Base-by-base conservation (phyloP, 2,329 filamentous ascomycete genomes). In the Juglanconis oblonga region DNA sequence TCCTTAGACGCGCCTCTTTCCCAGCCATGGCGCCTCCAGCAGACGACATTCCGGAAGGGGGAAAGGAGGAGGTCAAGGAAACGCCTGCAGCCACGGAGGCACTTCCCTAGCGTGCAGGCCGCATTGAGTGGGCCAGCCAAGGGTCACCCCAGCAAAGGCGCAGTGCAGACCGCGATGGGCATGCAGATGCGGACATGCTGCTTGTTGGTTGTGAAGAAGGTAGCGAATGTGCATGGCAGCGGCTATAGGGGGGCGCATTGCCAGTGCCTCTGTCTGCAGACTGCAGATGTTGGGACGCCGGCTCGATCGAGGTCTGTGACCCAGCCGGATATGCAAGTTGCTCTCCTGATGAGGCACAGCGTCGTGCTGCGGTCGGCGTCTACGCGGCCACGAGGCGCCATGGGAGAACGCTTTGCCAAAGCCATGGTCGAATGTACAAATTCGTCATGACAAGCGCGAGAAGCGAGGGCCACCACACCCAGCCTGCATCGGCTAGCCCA, bases 71-170 rank as follows among this genome's bases (percentile, higher is more conserved):
- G 53, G 35, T 53, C 50, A 44, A 57, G 52, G 53, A 57, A 52
- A 63, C 54, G 51, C 61, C 61, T 63, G 61, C 58, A 58, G 54
- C 54, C 61, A 62, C 55, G 32, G 44, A 42, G 54, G 54, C 55
- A 55, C 61, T 63, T 55, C 45, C 38, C 54, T 58, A 54, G 58
- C 61, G 58, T 63, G 58, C 59, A 59, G 58, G 58, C 51, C 59
- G 61, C 61, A 59, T 55, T 52, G 56, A 50, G 51, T 47, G 58
- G 61, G 51, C 61, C 54, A 32, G 58, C 42, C 51, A 55, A 47
- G 55, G 55, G 45, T 40, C 38, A 48, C 61, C 58, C 48, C n/a
- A 40, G 53, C 55, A 51, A 24, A 42, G 49, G 55, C 47, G 36
- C 55, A 42, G 24, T 24, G 17, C 45, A 11, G 29, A 48, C 45